phyloP scores from a whole-genome alignment of 2,329 filamentous ascomycete genomes.

The Neurospora sp. region DNA sequence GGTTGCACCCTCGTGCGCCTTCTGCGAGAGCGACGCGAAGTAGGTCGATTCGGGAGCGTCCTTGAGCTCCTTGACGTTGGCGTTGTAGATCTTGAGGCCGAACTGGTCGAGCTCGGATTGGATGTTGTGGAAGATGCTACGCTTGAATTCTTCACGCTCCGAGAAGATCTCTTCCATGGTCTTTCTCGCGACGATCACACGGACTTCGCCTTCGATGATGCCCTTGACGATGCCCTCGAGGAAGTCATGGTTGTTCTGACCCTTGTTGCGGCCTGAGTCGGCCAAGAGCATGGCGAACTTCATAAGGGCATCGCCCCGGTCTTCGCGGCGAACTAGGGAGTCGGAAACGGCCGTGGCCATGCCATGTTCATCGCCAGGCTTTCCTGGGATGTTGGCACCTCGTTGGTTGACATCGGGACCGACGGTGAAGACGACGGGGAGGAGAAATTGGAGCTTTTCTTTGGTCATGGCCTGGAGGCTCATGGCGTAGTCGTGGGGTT shows the following conservation, averaged over 20 bases:
- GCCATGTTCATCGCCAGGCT: constrained; percentile 11
- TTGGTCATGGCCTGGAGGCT: constrained; percentile 80
- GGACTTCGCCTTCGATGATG: constrained; percentile 81
- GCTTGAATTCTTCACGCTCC: constrained; percentile 36
- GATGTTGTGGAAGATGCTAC: constrained; percentile 64
- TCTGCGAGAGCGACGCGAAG: constrained; percentile 71
- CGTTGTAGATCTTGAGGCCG: constrained; percentile 61
- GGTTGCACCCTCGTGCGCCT: constrained; percentile 75
- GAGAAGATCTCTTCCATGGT: constrained; percentile 75
- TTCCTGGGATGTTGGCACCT: constrained; percentile 31
- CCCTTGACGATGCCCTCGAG: constrained; percentile 81
- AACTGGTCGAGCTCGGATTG: constrained; percentile 74
- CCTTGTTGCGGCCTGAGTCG: constrained; percentile 35
- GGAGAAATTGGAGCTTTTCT: constrained; percentile 74
- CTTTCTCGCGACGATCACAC: constrained; percentile 76
- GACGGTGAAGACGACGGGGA: constrained; percentile 79
- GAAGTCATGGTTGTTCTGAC: constrained; percentile 41
- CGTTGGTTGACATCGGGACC: constrained; percentile 63
- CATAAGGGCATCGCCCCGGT: constrained; percentile 54
- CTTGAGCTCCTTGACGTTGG: constrained; percentile 79
- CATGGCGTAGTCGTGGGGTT: constrained; percentile 75
- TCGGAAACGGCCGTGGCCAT: constrained; percentile 9
- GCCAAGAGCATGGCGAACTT: constrained; percentile 78
- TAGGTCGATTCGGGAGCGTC: constrained; percentile 76
- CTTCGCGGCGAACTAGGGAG: constrained; percentile 28